phyloP scores from a whole-genome alignment of 2,329 filamentous ascomycete genomes.

The Aspergillus sojae region DNA sequence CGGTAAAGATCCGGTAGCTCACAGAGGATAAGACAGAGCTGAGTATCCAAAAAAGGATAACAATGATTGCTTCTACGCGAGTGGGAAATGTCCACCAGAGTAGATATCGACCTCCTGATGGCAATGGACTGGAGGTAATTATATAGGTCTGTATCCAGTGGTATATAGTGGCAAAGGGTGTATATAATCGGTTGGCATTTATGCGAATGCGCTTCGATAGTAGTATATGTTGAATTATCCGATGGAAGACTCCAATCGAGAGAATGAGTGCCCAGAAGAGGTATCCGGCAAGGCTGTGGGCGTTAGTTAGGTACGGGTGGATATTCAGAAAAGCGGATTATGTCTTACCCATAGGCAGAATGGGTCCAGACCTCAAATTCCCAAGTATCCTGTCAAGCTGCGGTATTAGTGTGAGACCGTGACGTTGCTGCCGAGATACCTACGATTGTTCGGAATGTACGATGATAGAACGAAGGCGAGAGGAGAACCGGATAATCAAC shows the following conservation, averaged over 20 bases:
- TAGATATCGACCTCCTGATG: slow-evolving; percentile 43
- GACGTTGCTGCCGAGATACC: slow-evolving; percentile 8
- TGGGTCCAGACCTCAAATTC: slow-evolving; percentile 38
- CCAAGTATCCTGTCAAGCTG: slow-evolving; percentile 30
- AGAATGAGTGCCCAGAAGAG: slow-evolving; percentile 46
- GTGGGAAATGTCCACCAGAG: slow-evolving; percentile 52
- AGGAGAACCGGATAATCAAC: slow-evolving; percentile 34
- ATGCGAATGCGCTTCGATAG: slow-evolving; percentile 12
- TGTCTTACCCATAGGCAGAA: slow-evolving; percentile 40
- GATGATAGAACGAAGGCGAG: slow-evolving; percentile 31
- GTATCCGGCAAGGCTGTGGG: slow-evolving; percentile 34
- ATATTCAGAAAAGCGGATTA: neutral
- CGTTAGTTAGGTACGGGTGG: neutral
- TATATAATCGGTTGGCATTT: neutral
- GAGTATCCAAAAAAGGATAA: slow-evolving; percentile 49
- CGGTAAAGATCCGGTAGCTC: slow-evolving; percentile 49
- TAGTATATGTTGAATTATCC: slow-evolving; percentile 27
- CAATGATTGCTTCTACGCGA: slow-evolving; percentile 50
- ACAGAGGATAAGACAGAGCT: slow-evolving; percentile 48
- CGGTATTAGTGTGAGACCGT: neutral
- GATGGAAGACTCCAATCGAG: slow-evolving; percentile 36
- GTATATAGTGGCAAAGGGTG: slow-evolving; percentile 16
- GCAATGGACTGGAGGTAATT: slow-evolving; percentile 48
- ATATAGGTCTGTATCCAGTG: slow-evolving; percentile 43
- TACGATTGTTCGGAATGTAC: slow-evolving; percentile 38